A percentile compares a stretch with the other conserved stretches of the same genome.
Evolutionary conservation across 176 grass and related monocot species (phyloP).

Genomic region (Aegilops speltoides): DNA sequence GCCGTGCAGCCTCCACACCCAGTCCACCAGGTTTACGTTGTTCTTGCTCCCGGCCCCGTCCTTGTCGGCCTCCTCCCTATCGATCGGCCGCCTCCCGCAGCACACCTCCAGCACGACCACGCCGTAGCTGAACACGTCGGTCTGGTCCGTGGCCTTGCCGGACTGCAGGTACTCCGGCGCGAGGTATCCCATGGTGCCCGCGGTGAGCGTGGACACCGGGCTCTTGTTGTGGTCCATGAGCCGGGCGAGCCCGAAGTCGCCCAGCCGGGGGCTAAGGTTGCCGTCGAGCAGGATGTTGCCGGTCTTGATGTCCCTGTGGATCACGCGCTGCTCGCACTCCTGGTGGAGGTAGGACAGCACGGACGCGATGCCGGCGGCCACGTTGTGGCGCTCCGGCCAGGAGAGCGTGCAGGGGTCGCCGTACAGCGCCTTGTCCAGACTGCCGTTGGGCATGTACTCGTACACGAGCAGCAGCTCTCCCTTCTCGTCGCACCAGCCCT

Average conservation of each 20-base stretch:
- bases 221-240: slow-evolving; percentile 90
- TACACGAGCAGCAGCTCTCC: slow-evolving; percentile 80
- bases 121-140: slow-evolving; percentile 94
- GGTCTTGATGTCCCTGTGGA: slow-evolving; percentile 91
- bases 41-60: slow-evolving; percentile 45
- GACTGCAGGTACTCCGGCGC: slow-evolving; percentile 94
- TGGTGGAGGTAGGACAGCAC: slow-evolving; percentile 83
- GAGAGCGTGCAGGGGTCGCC: slow-evolving; percentile 55
- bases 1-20: slow-evolving; percentile 80
- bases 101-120: slow-evolving; percentile 84
- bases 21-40: slow-evolving; percentile 84
- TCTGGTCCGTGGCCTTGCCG: slow-evolving; percentile 88
- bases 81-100: slow-evolving; percentile 81
- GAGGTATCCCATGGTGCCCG: slow-evolving; percentile 93
- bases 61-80: slow-evolving; percentile 53
- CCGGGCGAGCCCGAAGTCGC: slow-evolving; percentile 80
- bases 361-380: slow-evolving; percentile 67
- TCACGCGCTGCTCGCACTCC: slow-evolving; percentile 84
- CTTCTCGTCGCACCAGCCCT: slow-evolving; percentile 83
- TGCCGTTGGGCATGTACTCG: slow-evolving; percentile 94
- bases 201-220: slow-evolving; percentile 83
- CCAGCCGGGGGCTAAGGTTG: slow-evolving; percentile 71
- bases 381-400: slow-evolving; percentile 64
- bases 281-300: slow-evolving; percentile 83
- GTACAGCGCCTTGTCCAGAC: slow-evolving; percentile 77